Conservation (phyloP, 768 basidiomycete species). For the Boletus sensibilis region DNA sequence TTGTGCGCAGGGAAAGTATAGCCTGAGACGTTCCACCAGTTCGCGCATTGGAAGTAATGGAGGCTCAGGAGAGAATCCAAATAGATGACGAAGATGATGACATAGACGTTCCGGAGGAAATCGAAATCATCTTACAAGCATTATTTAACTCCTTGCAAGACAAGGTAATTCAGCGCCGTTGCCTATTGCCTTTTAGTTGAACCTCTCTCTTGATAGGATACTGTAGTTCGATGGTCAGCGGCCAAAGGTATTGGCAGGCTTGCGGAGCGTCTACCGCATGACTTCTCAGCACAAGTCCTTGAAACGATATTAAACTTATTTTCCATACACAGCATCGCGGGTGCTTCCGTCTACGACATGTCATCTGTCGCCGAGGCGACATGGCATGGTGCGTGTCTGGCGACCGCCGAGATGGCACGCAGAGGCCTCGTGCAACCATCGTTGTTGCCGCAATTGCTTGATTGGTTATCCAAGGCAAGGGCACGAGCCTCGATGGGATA, state of each 20-base stretch:
- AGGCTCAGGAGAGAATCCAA: constrained; percentile 6
- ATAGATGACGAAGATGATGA: constrained; percentile 38
- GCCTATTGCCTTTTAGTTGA: not conserved
- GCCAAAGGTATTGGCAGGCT: constrained; percentile 91
- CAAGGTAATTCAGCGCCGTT: constrained; percentile 49
- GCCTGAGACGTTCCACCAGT: constrained; percentile 21
- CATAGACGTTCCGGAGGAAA: constrained; percentile 71
- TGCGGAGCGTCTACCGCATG: constrained; percentile 71
- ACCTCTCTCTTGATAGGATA: constrained; percentile 60
- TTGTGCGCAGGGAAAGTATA: constrained; percentile 25
- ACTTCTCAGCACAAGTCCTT: constrained; percentile 78
- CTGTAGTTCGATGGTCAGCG: constrained; percentile 90
- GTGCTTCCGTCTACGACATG: constrained; percentile 65
- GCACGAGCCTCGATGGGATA: constrained; percentile 4
- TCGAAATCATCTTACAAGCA: constrained; percentile 71
- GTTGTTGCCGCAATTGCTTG: constrained; percentile 61
- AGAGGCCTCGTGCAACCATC: constrained; percentile 65
- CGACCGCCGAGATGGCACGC: constrained; percentile 89
- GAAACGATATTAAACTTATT: constrained; percentile 78
- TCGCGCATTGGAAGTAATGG: constrained; percentile 24
- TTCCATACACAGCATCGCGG: constrained; percentile 65
- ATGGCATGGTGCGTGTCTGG: constrained; percentile 94
- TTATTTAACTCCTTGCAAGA: constrained; percentile 77
- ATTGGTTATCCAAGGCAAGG: constrained; percentile 78
- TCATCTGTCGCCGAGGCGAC: constrained; percentile 78